Base-by-base conservation (phyloP, 176 grass and related monocot species). In the Cenchrus fungigraminus region DNA sequence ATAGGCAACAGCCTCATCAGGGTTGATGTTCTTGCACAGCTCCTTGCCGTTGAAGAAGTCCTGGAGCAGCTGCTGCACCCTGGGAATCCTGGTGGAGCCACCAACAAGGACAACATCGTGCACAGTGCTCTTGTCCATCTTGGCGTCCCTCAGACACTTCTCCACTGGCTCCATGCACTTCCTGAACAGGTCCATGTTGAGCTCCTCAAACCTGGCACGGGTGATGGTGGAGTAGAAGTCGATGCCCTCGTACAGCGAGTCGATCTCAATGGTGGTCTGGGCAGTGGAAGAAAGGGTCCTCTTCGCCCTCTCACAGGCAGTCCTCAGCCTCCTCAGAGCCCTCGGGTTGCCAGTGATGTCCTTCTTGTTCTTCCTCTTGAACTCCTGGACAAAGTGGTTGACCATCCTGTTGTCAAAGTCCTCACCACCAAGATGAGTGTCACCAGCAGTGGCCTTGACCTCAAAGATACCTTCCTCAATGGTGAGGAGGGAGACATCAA, bases 361-460 rank as follows among this genome's bases (percentile, higher is more conserved):
- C 86, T 92, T 89, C 79, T 89, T 92, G 68, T 80, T 88, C 86
- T 92, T 92, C 61, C 90, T 92, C 61, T 86, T 89, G 25, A 92
- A 92, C 90, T 92, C 86, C 83, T 89, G 86, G 34, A 86, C 90
- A 0, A 92, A 92, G 86, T 92, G 90, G 79, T 89, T 92, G 4
- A 89, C 90, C 90, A 92, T 89, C 61, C 90, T 88, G 86, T 92
- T 88, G 60, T 92, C 90, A 5, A 92, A 92, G 74, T 92, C 90
- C 83, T 92, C 90, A 79, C 90, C 90, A 45, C 90, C 90, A 32
- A 87, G 91, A 83, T 92, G 91, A 16, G 91, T 92, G 64, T 92
- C 91, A 76, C 91, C 91, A 76, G 91, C 87, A 3, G 91, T 92
- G 65, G 91, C 76, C 79, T 89, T 92, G 9, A 89, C 91, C 84